phyloP scores from a whole-genome alignment of 805 yeast species.

The Wickerhamiella cacticola region DNA sequence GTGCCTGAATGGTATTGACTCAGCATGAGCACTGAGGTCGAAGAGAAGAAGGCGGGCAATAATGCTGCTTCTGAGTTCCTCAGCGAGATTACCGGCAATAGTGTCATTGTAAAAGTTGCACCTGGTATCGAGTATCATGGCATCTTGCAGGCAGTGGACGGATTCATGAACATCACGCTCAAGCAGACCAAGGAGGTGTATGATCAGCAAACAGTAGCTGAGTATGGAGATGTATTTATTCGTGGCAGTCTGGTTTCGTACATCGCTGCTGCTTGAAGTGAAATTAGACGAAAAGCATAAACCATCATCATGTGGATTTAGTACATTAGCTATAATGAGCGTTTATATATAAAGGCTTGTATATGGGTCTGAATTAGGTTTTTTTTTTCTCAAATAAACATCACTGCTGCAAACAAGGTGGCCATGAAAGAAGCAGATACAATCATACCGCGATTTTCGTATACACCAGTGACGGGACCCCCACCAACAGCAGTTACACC shows the following conservation, averaged over 20 bases:
- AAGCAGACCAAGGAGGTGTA: constrained; percentile 61
- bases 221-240: constrained; percentile 68
- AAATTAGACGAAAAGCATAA: background rate
- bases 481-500: constrained; percentile 3
- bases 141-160: constrained; percentile 76
- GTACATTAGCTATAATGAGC: constrained; percentile 1
- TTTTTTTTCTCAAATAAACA: background rate
- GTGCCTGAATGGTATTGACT: no score
- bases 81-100: constrained; percentile 62
- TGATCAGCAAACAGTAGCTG: constrained; percentile 37
- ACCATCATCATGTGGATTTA: background rate
- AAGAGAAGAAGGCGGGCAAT: constrained; percentile 17
- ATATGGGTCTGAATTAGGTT: constrained; percentile 1
- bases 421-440: constrained; percentile 1
- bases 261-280: constrained; percentile 24
- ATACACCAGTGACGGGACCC: constrained; percentile 3
- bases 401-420: constrained; percentile 4
- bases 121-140: constrained; percentile 82
- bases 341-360: background rate
- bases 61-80: constrained; percentile 38
- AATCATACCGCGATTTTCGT: background rate
- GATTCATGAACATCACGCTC: constrained; percentile 89
- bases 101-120: constrained; percentile 70
- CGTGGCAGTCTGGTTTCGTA: constrained; percentile 57
- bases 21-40: constrained; percentile 8